Evolutionary conservation across 768 basidiomycete genomes (phyloP).

Genomic region (Macrolepiota fuliginosa): DNA sequence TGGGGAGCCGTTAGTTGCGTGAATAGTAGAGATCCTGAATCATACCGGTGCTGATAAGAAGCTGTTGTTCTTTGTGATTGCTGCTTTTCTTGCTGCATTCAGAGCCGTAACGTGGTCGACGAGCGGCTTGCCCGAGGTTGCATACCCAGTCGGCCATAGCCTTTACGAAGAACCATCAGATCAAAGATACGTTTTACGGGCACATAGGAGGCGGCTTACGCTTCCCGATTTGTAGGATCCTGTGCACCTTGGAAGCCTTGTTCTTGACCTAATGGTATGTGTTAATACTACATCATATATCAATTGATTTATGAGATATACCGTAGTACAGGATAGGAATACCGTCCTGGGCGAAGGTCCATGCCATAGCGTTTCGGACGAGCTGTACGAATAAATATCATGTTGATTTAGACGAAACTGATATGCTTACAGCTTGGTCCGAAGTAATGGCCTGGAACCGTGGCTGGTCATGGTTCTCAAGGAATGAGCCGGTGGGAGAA

Average conservation of each 20-base stretch:
- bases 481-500: slow-evolving; percentile 55
- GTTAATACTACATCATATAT: background rate
- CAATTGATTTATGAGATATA: background rate
- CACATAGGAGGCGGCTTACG: slow-evolving; percentile 26
- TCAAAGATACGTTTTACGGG: background rate
- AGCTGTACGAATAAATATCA: slow-evolving; percentile 17
- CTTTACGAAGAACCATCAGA: slow-evolving; percentile 26
- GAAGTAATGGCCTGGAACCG: slow-evolving; percentile 52
- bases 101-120: slow-evolving; percentile 43
- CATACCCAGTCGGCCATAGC: slow-evolving; percentile 59
- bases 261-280: slow-evolving; percentile 41
- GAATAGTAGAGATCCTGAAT: background rate
- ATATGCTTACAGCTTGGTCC: slow-evolving; percentile 37
- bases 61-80: slow-evolving; percentile 36
- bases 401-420: background rate
- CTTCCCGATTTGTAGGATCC: slow-evolving; percentile 67
- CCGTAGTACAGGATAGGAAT: slow-evolving; percentile 59
- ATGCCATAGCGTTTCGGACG: slow-evolving; percentile 56
- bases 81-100: slow-evolving; percentile 53
- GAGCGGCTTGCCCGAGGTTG: slow-evolving; percentile 41
- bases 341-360: slow-evolving; percentile 65
- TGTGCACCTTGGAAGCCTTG: slow-evolving; percentile 56
- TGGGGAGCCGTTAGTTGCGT: background rate
- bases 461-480: slow-evolving; percentile 70
- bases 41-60: slow-evolving; percentile 49